Evolutionary conservation across 768 basidiomycete species (phyloP).

Genomic region (Hysterangium stoloniferum): DNA sequence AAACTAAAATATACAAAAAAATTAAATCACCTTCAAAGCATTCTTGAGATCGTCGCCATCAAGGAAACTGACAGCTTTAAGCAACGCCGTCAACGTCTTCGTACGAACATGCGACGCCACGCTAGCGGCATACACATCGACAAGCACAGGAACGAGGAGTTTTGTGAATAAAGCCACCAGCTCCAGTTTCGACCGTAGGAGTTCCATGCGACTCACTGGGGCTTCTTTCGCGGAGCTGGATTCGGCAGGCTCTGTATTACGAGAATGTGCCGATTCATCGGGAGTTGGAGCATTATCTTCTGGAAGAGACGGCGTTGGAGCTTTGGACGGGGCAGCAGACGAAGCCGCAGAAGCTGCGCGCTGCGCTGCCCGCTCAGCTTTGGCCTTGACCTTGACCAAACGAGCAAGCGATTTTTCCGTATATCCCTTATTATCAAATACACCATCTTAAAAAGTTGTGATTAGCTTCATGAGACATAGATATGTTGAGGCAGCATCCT

Average conservation of each 20-base stretch:
- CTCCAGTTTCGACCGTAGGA: slow-evolving; percentile 65
- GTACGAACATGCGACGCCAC: slow-evolving; percentile 81
- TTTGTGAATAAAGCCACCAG: slow-evolving; percentile 82
- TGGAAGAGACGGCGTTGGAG: slow-evolving; percentile 19
- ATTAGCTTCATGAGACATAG: slow-evolving; percentile 13
- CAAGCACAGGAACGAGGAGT: slow-evolving; percentile 84
- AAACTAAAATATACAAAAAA: slow-evolving; percentile 1
- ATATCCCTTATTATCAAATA: slow-evolving; percentile 88
- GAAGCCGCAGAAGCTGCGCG: slow-evolving; percentile 37
- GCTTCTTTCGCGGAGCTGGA: slow-evolving; percentile 32
- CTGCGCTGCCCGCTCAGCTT: slow-evolving; percentile 69
- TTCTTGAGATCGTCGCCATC: slow-evolving; percentile 66
- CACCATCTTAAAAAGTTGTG: slow-evolving; percentile 56
- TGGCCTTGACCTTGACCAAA: slow-evolving; percentile 75
- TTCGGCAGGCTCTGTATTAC: slow-evolving; percentile 27
- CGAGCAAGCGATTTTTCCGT: slow-evolving; percentile 77
- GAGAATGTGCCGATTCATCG: slow-evolving; percentile 7
- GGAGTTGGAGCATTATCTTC: slow-evolving; percentile 16
- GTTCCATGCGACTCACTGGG: slow-evolving; percentile 54
- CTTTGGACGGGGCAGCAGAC: slow-evolving; percentile 23
- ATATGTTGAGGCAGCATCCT: slow-evolving; percentile 9
- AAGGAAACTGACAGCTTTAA: slow-evolving; percentile 89
- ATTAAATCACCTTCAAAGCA: slow-evolving; percentile 62
- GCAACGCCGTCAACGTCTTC: slow-evolving; percentile 78
- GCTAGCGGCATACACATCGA: slow-evolving; percentile 99